Conservation (phyloP, 2,329 filamentous ascomycete species). For the Mariannaea sp. region DNA sequence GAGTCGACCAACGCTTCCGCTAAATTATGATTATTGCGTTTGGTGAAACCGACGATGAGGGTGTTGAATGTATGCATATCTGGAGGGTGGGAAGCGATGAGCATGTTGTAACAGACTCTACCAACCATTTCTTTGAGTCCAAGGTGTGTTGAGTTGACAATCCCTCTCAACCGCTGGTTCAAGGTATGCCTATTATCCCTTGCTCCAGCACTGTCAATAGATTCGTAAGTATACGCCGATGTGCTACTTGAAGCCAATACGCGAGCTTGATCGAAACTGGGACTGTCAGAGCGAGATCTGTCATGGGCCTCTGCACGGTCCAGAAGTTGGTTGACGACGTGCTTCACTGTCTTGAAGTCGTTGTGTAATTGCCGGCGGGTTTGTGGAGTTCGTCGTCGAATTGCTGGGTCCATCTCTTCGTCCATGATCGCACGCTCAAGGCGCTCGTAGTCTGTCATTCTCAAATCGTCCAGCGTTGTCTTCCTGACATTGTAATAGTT, state of each 20-base stretch:
- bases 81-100: conserved; percentile 64
- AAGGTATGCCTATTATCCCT: conserved; percentile 33
- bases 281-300: conserved; percentile 26
- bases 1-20: conserved; percentile 59
- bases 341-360: conserved; percentile 34
- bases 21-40: conserved; percentile 53
- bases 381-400: conserved; percentile 30
- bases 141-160: conserved; percentile 34
- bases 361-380: conserved; percentile 37
- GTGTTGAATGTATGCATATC: conserved; percentile 73
- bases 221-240: conserved; percentile 36
- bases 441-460: conserved; percentile 38
- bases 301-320: conserved; percentile 35
- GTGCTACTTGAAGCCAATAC: conserved; percentile 25
- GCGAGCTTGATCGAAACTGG: conserved; percentile 40
- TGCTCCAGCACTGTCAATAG: conserved; percentile 36
- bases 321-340: conserved; percentile 41
- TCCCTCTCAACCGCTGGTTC: conserved; percentile 40
- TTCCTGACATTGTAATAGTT: conserved; percentile 39
- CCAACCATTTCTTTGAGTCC: conserved; percentile 43
- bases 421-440: conserved; percentile 38
- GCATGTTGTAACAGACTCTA: conserved; percentile 67
- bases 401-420: conserved; percentile 35
- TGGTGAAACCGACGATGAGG: conserved; percentile 69
- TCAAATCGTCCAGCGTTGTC: conserved; percentile 26